Percentiles rank a stretch among this genome's conserved stretches.
Conservation (phyloP, 441 rosid species). For the Pelargonium fulgidum region DNA sequence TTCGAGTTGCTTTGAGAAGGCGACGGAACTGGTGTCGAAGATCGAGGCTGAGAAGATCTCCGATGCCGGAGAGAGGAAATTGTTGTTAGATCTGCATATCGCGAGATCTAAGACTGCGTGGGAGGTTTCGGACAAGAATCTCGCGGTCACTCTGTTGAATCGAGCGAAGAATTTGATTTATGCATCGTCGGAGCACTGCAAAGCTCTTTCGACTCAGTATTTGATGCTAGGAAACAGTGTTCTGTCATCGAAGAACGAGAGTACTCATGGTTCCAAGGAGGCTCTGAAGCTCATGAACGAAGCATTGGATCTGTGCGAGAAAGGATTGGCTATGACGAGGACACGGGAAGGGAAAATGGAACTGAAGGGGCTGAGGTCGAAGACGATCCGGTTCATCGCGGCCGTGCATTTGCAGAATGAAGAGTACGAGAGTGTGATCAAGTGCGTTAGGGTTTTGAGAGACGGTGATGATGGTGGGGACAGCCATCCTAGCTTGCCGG, state of each 20-base stretch:
- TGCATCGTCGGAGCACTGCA: conserved; percentile 61
- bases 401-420: conserved; percentile 83
- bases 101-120: conserved; percentile 86
- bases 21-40: conserved; percentile 62
- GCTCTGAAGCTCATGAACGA: conserved; percentile 80
- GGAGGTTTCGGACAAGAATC: conserved; percentile 60
- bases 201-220: conserved; percentile 57
- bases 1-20: conserved; percentile 74
- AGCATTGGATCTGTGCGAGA: conserved; percentile 72
- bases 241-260: conserved; percentile 37
- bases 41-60: conserved; percentile 40
- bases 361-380: conserved; percentile 47
- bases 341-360: conserved; percentile 51
- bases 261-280: conserved; percentile 33
- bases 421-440: conserved; percentile 76
- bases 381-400: conserved; percentile 74
- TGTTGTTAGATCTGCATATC: conserved; percentile 60
- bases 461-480: conserved; percentile 52
- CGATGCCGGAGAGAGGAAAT: conserved; percentile 58
- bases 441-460: conserved; percentile 80
- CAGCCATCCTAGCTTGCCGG: conserved; percentile 78
- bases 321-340: conserved; percentile 50
- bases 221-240: conserved; percentile 50
- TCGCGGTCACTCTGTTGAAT: conserved; percentile 60
- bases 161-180: conserved; percentile 61